These are phyloP conservation scores for Globisporangium recalcitrans DNA, from an alignment of 352 stramenopile species.

Conservation along the genomic window DNA sequence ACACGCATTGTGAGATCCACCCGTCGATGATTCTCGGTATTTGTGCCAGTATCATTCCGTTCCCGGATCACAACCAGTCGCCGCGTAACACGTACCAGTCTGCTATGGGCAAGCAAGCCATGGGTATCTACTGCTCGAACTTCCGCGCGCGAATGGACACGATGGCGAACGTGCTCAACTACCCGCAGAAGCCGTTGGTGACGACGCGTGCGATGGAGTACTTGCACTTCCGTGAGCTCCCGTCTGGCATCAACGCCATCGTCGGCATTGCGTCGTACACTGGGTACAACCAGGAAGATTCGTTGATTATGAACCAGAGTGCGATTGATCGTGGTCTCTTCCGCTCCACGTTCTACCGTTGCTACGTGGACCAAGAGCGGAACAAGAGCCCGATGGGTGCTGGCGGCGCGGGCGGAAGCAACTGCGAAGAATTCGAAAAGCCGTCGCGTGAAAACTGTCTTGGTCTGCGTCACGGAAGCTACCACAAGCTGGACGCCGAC, in stretches of 20 bases:
- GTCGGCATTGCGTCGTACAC: constrained; percentile 85
- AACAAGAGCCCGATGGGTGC: constrained; percentile 82
- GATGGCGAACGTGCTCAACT: constrained; percentile 99
- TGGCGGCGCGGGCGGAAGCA: constrained; percentile 49
- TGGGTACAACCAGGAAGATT: constrained; percentile 99
- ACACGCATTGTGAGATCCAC: constrained; percentile 99
- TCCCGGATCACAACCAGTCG: constrained; percentile 99
- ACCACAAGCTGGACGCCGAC: constrained; percentile 98
- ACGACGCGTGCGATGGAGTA: constrained; percentile 99
- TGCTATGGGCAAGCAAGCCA: constrained; percentile 99
- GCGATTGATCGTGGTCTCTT: constrained; percentile 99
- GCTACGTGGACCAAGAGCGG: constrained; percentile 94
- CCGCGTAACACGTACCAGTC: constrained; percentile 99
- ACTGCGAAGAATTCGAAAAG: constrained; percentile 94
- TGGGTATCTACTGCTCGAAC: constrained; percentile 99
- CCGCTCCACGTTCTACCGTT: constrained; percentile 98
- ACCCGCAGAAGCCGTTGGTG: constrained; percentile 98
- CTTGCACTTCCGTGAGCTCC: constrained; percentile 97
- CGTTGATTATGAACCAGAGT: constrained; percentile 99
- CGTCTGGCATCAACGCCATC: constrained; percentile 98
- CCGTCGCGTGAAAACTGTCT: constrained; percentile 92
- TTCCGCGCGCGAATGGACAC: constrained; percentile 99
- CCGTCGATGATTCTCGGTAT: constrained; percentile 99
- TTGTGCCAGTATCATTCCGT: constrained; percentile 99
- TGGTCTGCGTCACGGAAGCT: constrained; percentile 95